Conservation (phyloP, 768 basidiomycete genomes). For the Russula earlei region DNA sequence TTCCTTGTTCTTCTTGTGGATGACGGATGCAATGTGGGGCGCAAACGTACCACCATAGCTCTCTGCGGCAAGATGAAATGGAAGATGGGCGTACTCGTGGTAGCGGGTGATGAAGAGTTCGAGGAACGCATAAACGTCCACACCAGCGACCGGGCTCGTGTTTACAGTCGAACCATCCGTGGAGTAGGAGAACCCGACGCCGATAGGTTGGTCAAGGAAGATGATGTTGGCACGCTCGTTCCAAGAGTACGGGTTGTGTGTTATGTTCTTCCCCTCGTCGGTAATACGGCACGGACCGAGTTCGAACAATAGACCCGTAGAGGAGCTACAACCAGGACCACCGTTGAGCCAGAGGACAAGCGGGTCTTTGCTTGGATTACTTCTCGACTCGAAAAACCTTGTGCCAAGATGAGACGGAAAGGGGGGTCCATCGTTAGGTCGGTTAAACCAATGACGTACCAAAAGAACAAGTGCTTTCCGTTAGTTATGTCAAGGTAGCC, state of each 20-base stretch:
- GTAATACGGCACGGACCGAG: slow-evolving; percentile 18
- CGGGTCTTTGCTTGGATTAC: slow-evolving; percentile 64
- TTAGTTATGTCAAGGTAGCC: slow-evolving; percentile 51
- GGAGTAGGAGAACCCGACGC: slow-evolving; percentile 85
- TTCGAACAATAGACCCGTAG: slow-evolving; percentile 19
- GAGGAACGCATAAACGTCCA: slow-evolving; percentile 83
- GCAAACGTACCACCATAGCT: slow-evolving; percentile 68
- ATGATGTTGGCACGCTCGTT: slow-evolving; percentile 69
- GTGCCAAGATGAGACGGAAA: not conserved
- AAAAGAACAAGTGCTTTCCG: slow-evolving; percentile 51
- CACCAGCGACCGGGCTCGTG: slow-evolving; percentile 76
- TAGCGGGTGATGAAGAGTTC: slow-evolving; percentile 72
- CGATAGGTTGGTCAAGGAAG: slow-evolving; percentile 73
- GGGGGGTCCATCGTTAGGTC: not conserved
- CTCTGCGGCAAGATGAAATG: slow-evolving; percentile 77
- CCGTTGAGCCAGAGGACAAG: slow-evolving; percentile 89
- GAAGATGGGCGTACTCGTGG: slow-evolving; percentile 55
- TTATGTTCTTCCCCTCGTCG: slow-evolving; percentile 45
- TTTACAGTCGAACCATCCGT: slow-evolving; percentile 65
- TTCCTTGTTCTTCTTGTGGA: slow-evolving; percentile 68
- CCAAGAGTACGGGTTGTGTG: slow-evolving; percentile 77
- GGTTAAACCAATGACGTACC: slow-evolving; percentile 27
- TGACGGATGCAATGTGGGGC: slow-evolving; percentile 77
- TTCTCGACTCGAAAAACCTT: slow-evolving; percentile 86
- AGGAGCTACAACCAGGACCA: slow-evolving; percentile 37